These are phyloP conservation scores for Verticillium zaregamsianum DNA, from an alignment of 2,329 filamentous ascomycete genomes.

Conservation along the genomic window DNA sequence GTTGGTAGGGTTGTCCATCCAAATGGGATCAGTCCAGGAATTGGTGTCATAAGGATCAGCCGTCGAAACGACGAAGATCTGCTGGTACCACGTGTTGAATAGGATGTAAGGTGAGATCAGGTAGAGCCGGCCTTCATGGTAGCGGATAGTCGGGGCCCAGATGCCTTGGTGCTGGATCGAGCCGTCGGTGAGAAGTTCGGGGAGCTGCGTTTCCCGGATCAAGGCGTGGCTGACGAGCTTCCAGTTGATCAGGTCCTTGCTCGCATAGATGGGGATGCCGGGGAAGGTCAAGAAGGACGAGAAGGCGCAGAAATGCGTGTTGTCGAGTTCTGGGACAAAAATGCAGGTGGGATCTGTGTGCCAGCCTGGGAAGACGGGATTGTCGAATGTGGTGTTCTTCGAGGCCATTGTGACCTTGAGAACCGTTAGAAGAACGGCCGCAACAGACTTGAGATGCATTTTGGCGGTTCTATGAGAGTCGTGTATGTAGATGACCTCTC, in stretches of 20 bases:
- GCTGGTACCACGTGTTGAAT: conserved; percentile 9
- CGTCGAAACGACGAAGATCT: conserved; percentile 8
- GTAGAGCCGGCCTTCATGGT: conserved; percentile 38
- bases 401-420: background rate
- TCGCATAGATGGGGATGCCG: conserved; percentile 47
- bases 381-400: conserved; percentile 24
- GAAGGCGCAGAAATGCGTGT: conserved; percentile 47
- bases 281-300: conserved; percentile 51
- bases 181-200: conserved; percentile 23
- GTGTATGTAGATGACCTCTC: background rate
- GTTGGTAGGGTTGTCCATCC: conserved; percentile 14
- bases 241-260: conserved; percentile 47
- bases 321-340: conserved; percentile 30
- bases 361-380: conserved; percentile 46
- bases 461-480: background rate
- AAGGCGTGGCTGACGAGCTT: conserved; percentile 36
- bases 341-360: conserved; percentile 44
- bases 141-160: conserved; percentile 43
- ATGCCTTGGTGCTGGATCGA: conserved; percentile 27
- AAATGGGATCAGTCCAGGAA: conserved; percentile 20
- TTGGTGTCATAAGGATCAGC: conserved; percentile 16
- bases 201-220: conserved; percentile 36
- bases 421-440: background rate
- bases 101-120: conserved; percentile 30
- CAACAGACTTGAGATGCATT: background rate